Evolutionary conservation across 208 protist genomes (phyloP).

Genomic region (Leishmania gerbilli): DNA sequence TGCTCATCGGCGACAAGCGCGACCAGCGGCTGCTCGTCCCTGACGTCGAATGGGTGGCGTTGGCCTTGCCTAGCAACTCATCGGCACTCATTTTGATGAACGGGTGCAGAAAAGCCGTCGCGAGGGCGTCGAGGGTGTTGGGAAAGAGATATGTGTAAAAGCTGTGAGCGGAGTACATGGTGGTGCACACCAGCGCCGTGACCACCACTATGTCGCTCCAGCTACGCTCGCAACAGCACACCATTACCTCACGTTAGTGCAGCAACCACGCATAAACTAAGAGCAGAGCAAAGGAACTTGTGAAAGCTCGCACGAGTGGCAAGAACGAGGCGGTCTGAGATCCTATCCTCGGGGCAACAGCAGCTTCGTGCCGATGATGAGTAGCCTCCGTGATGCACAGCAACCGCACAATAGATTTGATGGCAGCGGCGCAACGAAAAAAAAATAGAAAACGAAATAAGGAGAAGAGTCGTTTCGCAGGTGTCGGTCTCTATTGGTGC

Average conservation of each 20-base stretch:
- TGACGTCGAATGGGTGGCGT: background rate
- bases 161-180: constrained; percentile 67
- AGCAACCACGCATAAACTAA: background rate
- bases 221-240: constrained; percentile 45
- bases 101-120: constrained; percentile 19
- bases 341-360: background rate
- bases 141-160: constrained; percentile 86
- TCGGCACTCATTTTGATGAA: constrained; percentile 25
- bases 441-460: background rate
- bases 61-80: constrained; percentile 2
- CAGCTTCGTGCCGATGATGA: background rate
- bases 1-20: constrained; percentile 9
- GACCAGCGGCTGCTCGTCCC: constrained; percentile 14
- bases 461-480: background rate
- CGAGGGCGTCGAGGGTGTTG: constrained; percentile 43
- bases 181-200: constrained; percentile 50
- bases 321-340: background rate
- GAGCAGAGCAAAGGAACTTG: background rate
- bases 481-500: background rate
- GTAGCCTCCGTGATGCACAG: background rate
- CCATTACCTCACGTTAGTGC: constrained; percentile 3
- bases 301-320: background rate
- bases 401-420: background rate
- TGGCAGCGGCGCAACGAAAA: background rate
- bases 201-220: constrained; percentile 62